Evolutionary conservation across 331 rosid genomes (phyloP).

Genomic region (Quercus tomentella): DNA sequence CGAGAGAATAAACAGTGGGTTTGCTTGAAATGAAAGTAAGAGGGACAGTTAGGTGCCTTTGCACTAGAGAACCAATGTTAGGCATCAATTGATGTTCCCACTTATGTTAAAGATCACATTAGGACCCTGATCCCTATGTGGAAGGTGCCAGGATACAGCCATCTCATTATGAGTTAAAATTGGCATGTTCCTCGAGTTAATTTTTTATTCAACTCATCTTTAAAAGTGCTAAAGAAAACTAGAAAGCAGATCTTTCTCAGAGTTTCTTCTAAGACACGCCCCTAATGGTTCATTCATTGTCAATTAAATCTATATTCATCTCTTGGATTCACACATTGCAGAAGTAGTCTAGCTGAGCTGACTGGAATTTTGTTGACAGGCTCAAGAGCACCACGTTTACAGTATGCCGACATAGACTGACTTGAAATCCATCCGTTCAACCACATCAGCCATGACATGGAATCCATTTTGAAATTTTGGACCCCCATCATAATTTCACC

Average conservation of each 20-base stretch:
- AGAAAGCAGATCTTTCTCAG: not conserved
- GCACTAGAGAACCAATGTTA: conserved; percentile 30
- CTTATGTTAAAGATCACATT: conserved; percentile 9
- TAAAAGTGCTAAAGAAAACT: not conserved
- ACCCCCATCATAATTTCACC: not conserved
- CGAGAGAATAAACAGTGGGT: conserved; percentile 4
- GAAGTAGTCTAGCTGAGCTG: not conserved
- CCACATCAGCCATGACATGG: conserved; percentile 49
- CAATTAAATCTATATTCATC: not conserved
- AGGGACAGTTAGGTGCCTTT: conserved; percentile 44
- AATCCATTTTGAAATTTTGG: conserved; percentile 34
- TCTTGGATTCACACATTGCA: not conserved
- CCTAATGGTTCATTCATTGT: not conserved
- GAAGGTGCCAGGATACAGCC: conserved; percentile 24
- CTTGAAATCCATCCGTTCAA: conserved; percentile 18
- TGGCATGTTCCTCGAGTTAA: not conserved
- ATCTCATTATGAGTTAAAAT: not conserved
- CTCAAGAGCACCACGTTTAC: not conserved
- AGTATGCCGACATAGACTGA: conserved; percentile 30
- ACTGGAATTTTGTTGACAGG: not conserved
- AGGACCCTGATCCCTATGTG: conserved; percentile 30
- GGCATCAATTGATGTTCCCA: conserved; percentile 42
- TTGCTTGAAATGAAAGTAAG: conserved; percentile 23
- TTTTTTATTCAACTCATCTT: not conserved
- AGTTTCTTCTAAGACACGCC: not conserved